Base-by-base conservation (phyloP, 768 basidiomycete genomes). In the Lactarius sp. region DNA sequence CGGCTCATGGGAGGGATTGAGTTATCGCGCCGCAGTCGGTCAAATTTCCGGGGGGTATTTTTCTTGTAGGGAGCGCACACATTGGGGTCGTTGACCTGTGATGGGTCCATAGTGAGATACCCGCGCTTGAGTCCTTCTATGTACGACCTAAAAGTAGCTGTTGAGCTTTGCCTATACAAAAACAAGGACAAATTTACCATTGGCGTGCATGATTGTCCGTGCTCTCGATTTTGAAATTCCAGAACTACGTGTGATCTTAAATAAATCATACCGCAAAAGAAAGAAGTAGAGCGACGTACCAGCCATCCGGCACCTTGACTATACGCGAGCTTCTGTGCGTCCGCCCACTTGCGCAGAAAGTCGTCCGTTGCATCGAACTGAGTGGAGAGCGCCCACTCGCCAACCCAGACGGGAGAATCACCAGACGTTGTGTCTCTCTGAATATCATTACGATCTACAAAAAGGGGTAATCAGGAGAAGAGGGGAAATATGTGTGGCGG, bases 211-310 rank as follows among this genome's bases (percentile, higher is more conserved):
- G 72, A 65, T 78, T 77, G 7, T 60, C 58, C 2, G 84, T 86
- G 44, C 73, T 80, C 72, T 90, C 89, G 6, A 85, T 77, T 69
- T 86, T 87, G 77, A 90, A 90, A 73, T 83, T 88, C 88, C 88
- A 90, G 72, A 78, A 85, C 83, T 61, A 39, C 83, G 61, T 5
- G 56, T 13, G 3, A 33, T 37, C 12, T 34, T 34, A 16, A 42
- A 52, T 6, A 10, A 22, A 20, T 12, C 3, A 3, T 18, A 10
- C 4, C 50, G 34, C 16, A 4, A 1, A 8, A 44, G 37, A 36
- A 14, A 20, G 34, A 3, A 22, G 6, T n/a, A n/a, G 46, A 34
- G 27, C 52, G 3, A 77, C 84, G 74, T 66, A 87, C 86, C 46
- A 88, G 78, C 86, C 87, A 89, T 33, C 87, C 87, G 2, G 80